Evolutionary conservation across 495 filamentous ascomycete species (phyloP), one percentile per base, ranked within the genome.

Genomic region (Neurospora sp.): DNA sequence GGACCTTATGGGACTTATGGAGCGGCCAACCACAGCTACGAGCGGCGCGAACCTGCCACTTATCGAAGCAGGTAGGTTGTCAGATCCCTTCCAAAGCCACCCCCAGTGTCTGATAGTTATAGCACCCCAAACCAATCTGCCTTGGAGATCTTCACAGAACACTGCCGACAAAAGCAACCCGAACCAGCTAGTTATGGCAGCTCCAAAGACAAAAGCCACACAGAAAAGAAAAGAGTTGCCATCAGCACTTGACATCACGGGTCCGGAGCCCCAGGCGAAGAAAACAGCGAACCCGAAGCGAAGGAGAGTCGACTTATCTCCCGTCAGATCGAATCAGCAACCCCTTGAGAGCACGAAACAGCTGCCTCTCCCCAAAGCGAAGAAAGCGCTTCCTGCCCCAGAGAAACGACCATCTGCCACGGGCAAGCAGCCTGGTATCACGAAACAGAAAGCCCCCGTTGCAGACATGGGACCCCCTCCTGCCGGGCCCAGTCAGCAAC

Each of bases 1-100:
- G 7, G 73, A 73, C 1, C n/a, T 79, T 11, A 71, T 78, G 69
- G 66, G 31, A 6, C 9, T 74, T 5, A 43, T 78, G 24, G 72
- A 77, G 8, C 10, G 45, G 6, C 4, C 24, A 24, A 21, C 19
- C 34, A 70, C 59, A 59, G 37, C 19, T n/a, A 19, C 34, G n/a
- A 40, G 24, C 28, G 36, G n/a, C 11, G 2, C 31, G 34, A 38
- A 40, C 19, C 40, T 31, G 31, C 17, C 37, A 42, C 24, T 66
- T 66, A 31, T 66, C 7, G 28, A 66, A 66, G 54, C 54, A 66
- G 28, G 54, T 66, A 66, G 13, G 28, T 66, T 66, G 15, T 7
- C 7, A 66, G 7, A 0, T 17, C 15, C 28, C 15, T 66, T 66
- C 54, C 28, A 34, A 15, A 66, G 54, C 6, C 28, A 31, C 7